Conservation (phyloP, 2,329 filamentous ascomycete species). For the Curvularia verruculosa region DNA sequence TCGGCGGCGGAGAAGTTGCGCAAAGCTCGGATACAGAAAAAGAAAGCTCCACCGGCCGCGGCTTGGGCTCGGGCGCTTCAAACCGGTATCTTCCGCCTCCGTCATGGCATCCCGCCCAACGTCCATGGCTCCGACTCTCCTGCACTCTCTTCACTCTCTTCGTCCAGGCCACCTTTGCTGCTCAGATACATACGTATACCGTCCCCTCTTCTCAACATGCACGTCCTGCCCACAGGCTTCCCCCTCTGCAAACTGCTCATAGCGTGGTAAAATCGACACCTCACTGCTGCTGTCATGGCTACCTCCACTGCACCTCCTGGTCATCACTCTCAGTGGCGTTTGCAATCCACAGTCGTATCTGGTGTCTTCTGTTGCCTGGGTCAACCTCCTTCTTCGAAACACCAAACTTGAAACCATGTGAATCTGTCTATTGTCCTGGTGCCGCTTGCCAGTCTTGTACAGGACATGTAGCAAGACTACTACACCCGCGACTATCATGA, state of each 20-base stretch:
- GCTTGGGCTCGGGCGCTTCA: constrained; percentile 5
- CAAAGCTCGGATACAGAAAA: constrained; percentile 37
- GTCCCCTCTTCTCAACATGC: constrained; percentile 7
- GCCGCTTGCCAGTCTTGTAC: neutral
- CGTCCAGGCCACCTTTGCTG: neutral
- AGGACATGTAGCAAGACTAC: neutral
- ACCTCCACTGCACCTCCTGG: neutral
- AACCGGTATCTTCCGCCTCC: constrained; percentile 12
- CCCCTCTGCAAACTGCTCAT: constrained; percentile 2
- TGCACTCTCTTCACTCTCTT: neutral
- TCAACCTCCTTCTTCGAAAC: neutral
- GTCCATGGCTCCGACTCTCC: too few relatives aligned
- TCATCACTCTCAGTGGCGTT: neutral
- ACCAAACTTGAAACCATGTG: neutral
- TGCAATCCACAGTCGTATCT: neutral
- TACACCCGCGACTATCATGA: neutral
- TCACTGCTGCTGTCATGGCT: constrained; percentile 8
- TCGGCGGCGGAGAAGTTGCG: constrained; percentile 30
- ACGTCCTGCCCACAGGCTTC: neutral
- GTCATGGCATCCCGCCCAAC: constrained; percentile 4
- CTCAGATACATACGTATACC: constrained; percentile 9
- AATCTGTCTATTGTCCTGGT: neutral
- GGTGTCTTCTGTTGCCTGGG: too few relatives aligned
- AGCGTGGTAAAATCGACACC: constrained; percentile 3
- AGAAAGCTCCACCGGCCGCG: constrained; percentile 37